Conservation (phyloP, 257 asterid species). For the Linderniella brevidens region DNA sequence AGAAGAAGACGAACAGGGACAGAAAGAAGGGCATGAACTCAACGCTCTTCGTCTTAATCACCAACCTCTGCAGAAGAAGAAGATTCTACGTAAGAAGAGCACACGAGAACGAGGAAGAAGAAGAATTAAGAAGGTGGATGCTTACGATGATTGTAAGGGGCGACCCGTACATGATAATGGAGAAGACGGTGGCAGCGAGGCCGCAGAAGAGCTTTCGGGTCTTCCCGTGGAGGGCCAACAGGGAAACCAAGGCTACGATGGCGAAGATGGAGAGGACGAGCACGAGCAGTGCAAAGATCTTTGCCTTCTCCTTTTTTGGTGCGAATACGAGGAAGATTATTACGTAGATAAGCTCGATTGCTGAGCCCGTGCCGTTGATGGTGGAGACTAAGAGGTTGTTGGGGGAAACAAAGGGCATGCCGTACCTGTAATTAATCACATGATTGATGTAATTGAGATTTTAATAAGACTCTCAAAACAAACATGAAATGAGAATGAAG, state of each 20-base stretch:
- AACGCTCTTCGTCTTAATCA: conserved; percentile 70
- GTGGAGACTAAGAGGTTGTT: conserved; percentile 57
- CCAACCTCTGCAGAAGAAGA: conserved; percentile 43
- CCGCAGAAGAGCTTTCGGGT: conserved; percentile 31
- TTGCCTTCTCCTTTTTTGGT: conserved; percentile 40
- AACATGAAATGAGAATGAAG: conserved; percentile 1
- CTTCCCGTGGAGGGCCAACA: conserved; percentile 37
- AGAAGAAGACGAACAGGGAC: conserved; percentile 54
- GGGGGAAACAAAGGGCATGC: conserved; percentile 80
- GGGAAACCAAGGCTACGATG: conserved; percentile 28
- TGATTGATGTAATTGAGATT: neutral
- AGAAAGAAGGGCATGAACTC: conserved; percentile 80
- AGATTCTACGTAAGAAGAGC: no score
- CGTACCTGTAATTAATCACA: conserved; percentile 37
- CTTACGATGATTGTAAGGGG: conserved; percentile 42
- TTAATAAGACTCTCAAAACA: neutral
- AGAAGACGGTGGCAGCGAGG: conserved; percentile 30
- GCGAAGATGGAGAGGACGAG: conserved; percentile 24
- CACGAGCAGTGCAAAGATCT: conserved; percentile 24
- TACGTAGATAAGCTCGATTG: conserved; percentile 35
- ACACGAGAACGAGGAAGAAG: neutral
- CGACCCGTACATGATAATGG: conserved; percentile 51
- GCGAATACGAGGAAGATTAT: conserved; percentile 31
- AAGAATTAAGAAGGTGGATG: conserved; percentile 1
- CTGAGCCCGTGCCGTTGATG: conserved; percentile 43